Percentiles rank a stretch among this genome's conserved stretches.
Evolutionary conservation across 169 alveolate species (phyloP).

Genomic region (Toxoplasma gondii): DNA sequence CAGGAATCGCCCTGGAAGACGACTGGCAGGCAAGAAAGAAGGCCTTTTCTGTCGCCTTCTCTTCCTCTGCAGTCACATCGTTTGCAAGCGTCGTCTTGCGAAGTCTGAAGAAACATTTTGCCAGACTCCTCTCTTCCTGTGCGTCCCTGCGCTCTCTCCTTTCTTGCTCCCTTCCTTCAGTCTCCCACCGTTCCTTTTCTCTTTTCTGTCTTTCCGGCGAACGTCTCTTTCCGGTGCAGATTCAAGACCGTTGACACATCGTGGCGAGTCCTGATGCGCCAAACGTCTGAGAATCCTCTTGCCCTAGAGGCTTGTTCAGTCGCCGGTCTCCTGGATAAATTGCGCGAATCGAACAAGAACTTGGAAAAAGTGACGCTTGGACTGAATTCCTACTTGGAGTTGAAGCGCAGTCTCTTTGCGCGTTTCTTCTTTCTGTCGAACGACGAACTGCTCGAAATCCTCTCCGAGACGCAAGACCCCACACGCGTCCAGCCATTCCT

Average conservation of each 20-base stretch:
- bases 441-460: slow-evolving; percentile 94
- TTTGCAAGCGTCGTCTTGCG: no score
- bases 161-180: background rate
- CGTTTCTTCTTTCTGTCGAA: slow-evolving; percentile 97
- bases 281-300: slow-evolving; percentile 82
- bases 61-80: no score
- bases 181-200: background rate
- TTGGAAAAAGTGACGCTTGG: slow-evolving; percentile 90
- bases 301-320: slow-evolving; percentile 83
- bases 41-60: no score
- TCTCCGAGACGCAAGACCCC: slow-evolving; percentile 96
- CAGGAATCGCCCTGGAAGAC: no score
- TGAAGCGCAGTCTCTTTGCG: slow-evolving; percentile 95
- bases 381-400: slow-evolving; percentile 92
- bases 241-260: slow-evolving; percentile 93
- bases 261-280: slow-evolving; percentile 89
- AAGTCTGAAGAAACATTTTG: no score
- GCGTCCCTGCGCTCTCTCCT: background rate
- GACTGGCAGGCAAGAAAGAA: no score
- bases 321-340: slow-evolving; percentile 79
- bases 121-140: background rate
- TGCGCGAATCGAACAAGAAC: slow-evolving; percentile 85
- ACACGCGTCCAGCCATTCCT: slow-evolving; percentile 94
- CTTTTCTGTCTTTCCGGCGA: background rate
- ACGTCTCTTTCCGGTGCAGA: slow-evolving; percentile 47